phyloP scores from a whole-genome alignment of 2,329 filamentous ascomycete species.

The Colletotrichum ledebouriae region DNA sequence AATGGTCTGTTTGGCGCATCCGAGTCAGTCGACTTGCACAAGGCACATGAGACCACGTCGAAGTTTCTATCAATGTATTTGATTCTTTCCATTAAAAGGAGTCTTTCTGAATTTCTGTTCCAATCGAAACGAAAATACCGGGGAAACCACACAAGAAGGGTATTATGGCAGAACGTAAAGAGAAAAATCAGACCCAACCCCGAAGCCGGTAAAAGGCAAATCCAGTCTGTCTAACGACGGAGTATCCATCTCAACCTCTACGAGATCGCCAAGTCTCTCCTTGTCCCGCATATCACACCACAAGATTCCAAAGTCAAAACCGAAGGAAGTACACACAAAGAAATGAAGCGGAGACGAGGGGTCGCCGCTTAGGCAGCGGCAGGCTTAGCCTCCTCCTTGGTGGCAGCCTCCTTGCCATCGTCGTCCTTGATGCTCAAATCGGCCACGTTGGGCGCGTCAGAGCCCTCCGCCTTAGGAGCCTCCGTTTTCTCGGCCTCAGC shows the following conservation, averaged over 20 bases:
- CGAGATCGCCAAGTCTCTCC: conserved; percentile 9
- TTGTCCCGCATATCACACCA: conserved; percentile 1
- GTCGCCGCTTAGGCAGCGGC: conserved; percentile 16
- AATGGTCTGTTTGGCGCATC: neutral
- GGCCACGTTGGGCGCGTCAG: conserved; percentile 25
- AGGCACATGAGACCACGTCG: neutral
- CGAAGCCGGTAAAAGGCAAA: conserved; percentile 15
- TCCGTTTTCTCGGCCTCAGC: conserved; percentile 32
- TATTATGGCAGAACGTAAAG: conserved; percentile 42
- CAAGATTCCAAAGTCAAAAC: conserved; percentile 17
- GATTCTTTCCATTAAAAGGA: conserved; percentile 15
- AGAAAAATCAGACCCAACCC: conserved; percentile 14
- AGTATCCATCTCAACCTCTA: conserved; percentile 10
- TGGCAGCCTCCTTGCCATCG: conserved; percentile 21
- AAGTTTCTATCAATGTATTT: conserved; percentile 14
- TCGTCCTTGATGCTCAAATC: conserved; percentile 36
- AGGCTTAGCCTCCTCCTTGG: conserved; percentile 31
- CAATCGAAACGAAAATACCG: conserved; percentile 19
- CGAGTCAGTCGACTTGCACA: conserved; percentile 19
- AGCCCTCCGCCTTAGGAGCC: conserved; percentile 37
- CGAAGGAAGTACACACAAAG: conserved; percentile 8
- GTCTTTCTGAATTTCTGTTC: conserved; percentile 16
- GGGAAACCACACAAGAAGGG: conserved; percentile 39
- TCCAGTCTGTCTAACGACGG: conserved; percentile 18
- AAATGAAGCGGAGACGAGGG: neutral